Base-by-base conservation (phyloP, 192 early-diverging fungal species). In the Entophlyctis luteolus region DNA sequence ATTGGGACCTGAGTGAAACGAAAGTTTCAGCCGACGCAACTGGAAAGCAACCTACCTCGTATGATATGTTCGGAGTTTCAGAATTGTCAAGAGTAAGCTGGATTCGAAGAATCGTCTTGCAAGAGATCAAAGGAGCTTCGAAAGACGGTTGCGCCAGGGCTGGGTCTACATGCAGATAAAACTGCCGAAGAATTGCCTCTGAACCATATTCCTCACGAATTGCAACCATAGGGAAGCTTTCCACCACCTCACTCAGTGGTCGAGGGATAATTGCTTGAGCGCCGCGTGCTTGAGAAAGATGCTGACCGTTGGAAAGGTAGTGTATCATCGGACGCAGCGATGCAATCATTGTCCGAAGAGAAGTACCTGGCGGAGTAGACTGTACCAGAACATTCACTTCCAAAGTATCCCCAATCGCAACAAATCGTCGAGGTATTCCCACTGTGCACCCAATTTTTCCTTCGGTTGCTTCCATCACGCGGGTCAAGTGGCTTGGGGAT, bases 361-460 rank as follows among this genome's bases (percentile, higher is more conserved):
- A 18, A 6, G 67, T 46, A 48, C 50, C 52, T 1, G 22, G 20
- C 1, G 67, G 67, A 18, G 67, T 48, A 16, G 56, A 46, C 12
- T n/a, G n/a, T 28, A 69, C 45, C n/a, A 42, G 20, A 48, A 69
- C 55, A 36, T 69, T 48, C 1, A 57, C 67, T 46, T 58, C 45
- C 4, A 70, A 50, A 4, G 4, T 53, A 5, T 70, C 68, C 2
- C 59, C 59, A 49, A 60, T 62, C 22, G 18, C 32, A 3, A 70
- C 37, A 34, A 53, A 33, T n/a, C 68, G 45, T n/a, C 23, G 10
- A 6, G 47, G 59, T 18, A 62, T 42, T 6, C 62, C 8, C 14
- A 70, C 50, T 32, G 68, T 39, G 33, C 29, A 70, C 2, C 36
- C 46, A 42, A 42, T 31, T 1, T 60, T 62, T 2, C 62, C 59